These are phyloP conservation scores for Knoxdaviesia proteae DNA, from an alignment of 2,329 filamentous ascomycete genomes.

Conservation along the genomic window DNA sequence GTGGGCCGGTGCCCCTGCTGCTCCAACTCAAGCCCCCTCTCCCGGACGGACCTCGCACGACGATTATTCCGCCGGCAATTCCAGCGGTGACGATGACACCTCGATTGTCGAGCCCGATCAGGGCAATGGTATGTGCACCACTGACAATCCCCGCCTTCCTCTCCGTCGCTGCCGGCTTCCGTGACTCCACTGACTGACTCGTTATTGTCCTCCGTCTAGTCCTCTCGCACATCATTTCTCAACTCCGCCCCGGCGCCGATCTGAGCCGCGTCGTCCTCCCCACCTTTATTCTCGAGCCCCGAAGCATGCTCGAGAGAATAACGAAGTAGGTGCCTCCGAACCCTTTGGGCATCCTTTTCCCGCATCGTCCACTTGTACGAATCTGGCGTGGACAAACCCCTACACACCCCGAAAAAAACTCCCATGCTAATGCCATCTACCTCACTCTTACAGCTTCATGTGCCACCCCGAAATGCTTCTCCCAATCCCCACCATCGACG, in stretches of 20 bases:
- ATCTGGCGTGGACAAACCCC: too few species aligned
- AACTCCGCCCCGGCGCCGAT: constrained; percentile 86
- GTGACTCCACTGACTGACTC: background rate
- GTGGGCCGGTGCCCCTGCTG: constrained; percentile 6
- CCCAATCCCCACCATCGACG: constrained; percentile 68
- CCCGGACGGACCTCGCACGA: constrained; percentile 16
- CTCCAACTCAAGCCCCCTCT: constrained; percentile 9
- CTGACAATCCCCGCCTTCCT: background rate
- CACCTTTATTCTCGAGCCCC: constrained; percentile 92
- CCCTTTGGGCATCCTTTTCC: too few species aligned
- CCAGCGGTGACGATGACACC: constrained; percentile 43
- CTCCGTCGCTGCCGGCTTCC: background rate
- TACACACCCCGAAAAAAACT: background rate
- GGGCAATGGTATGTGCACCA: constrained; percentile 54
- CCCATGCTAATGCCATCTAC: background rate
- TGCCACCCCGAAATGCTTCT: constrained; percentile 92
- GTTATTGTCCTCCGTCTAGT: constrained; percentile 31
- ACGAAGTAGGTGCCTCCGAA: constrained; percentile 51
- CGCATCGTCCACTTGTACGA: too few species aligned
- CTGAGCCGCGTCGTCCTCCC: constrained; percentile 84
- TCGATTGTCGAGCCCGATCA: constrained; percentile 76
- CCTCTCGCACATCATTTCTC: constrained; percentile 89
- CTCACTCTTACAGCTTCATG: constrained; percentile 57
- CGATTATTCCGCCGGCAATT: constrained; percentile 22
- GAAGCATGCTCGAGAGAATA: constrained; percentile 95